phyloP scores from a whole-genome alignment of 2,329 filamentous ascomycete species.

The Xylaria sp. region DNA sequence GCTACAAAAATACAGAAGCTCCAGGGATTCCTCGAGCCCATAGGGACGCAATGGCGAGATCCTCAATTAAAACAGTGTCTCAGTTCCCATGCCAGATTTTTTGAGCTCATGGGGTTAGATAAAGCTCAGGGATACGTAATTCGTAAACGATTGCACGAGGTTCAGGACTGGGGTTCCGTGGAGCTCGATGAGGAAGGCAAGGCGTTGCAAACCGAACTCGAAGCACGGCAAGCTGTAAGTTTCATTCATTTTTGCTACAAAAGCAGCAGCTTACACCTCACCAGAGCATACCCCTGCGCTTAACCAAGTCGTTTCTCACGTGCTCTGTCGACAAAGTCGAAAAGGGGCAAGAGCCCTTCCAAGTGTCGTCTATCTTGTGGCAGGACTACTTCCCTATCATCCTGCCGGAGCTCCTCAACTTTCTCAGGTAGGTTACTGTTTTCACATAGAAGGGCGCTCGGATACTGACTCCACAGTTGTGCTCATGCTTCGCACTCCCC shows the following conservation, averaged over 20 bases:
- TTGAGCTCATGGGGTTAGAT: slow-evolving; percentile 79
- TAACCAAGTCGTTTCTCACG: slow-evolving; percentile 91
- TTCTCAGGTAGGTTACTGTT: slow-evolving; percentile 70
- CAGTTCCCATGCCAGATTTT: slow-evolving; percentile 82
- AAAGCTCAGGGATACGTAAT: slow-evolving; percentile 84
- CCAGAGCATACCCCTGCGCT: slow-evolving; percentile 79
- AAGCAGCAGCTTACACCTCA: neutral
- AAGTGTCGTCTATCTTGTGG: slow-evolving; percentile 85
- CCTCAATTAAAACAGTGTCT: slow-evolving; percentile 74
- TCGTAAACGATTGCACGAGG: slow-evolving; percentile 75
- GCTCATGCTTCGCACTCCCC: slow-evolving; percentile 93
- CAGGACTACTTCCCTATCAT: slow-evolving; percentile 82
- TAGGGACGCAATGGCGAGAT: slow-evolving; percentile 83
- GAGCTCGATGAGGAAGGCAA: slow-evolving; percentile 83
- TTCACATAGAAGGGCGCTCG: slow-evolving; percentile 17
- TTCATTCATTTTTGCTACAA: neutral
- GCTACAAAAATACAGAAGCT: slow-evolving; percentile 78
- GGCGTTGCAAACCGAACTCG: slow-evolving; percentile 80
- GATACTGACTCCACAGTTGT: slow-evolving; percentile 63
- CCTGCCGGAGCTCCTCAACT: slow-evolving; percentile 85
- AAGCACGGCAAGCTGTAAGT: slow-evolving; percentile 75
- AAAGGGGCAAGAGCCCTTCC: slow-evolving; percentile 76
- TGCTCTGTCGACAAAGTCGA: slow-evolving; percentile 92
- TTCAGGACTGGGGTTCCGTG: slow-evolving; percentile 84
- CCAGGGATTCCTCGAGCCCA: slow-evolving; percentile 81